A percentile compares a stretch with the other conserved stretches of the same genome.
Evolutionary conservation across 257 asterid genomes (phyloP).

Genomic region (Solanum sparsipilum): DNA sequence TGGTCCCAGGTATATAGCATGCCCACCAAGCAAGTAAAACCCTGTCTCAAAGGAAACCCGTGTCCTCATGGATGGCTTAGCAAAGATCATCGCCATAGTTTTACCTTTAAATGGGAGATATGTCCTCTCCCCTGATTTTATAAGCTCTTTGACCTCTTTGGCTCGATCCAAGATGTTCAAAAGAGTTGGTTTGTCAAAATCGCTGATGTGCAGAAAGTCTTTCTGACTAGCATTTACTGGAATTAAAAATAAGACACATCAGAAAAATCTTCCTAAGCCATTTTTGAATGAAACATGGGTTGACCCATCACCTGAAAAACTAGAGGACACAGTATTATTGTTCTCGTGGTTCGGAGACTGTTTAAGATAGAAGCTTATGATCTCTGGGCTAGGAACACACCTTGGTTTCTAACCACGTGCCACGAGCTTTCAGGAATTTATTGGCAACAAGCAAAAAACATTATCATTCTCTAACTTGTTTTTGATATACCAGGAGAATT

Average conservation of each 20-base stretch:
- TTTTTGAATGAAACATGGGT: not conserved
- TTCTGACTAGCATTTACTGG: constrained; percentile 62
- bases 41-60: constrained; percentile 98
- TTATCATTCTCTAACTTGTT: not conserved
- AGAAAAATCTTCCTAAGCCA: not conserved
- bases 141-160: constrained; percentile 70
- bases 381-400: not conserved
- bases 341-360: not conserved
- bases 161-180: constrained; percentile 71
- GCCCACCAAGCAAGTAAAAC: constrained; percentile 90
- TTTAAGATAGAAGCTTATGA: not conserved
- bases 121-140: constrained; percentile 81
- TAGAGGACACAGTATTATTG: not conserved
- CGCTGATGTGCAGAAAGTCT: constrained; percentile 77
- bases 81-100: constrained; percentile 97
- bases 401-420: not conserved
- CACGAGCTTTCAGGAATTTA: not conserved
- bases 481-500: not conserved
- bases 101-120: constrained; percentile 89
- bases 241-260: not conserved
- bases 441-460: not conserved
- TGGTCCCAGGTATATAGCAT: constrained; percentile 91
- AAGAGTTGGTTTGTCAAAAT: constrained; percentile 73
- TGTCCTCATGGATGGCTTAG: constrained; percentile 98
- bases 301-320: not conserved